These are phyloP conservation scores for Mycena rebaudengoi DNA, from an alignment of 768 basidiomycete genomes.

Conservation along the genomic window DNA sequence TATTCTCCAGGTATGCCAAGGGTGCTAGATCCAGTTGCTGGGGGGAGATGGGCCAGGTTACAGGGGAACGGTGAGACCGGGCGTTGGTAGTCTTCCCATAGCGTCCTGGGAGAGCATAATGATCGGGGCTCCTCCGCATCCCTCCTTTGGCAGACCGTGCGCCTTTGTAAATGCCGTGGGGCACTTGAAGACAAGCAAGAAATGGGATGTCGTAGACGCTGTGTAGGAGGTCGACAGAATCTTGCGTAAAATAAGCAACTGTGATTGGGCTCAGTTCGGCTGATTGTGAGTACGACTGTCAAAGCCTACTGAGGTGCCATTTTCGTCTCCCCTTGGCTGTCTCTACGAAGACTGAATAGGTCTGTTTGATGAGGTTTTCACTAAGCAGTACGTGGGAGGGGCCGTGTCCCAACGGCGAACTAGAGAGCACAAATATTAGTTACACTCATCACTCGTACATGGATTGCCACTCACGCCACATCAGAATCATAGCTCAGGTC, in stretches of 20 bases:
- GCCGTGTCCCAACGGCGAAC: conserved; percentile 31
- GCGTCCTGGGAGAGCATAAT: background rate
- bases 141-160: conserved; percentile 61
- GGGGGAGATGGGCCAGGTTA: no score
- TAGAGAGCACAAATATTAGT: no score
- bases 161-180: conserved; percentile 68
- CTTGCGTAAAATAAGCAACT: conserved; percentile 84
- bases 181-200: conserved; percentile 62
- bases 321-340: conserved; percentile 72
- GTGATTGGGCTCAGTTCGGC: conserved; percentile 18
- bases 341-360: conserved; percentile 82
- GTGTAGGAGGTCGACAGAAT: conserved; percentile 61
- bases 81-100: conserved; percentile 6
- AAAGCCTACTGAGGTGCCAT: conserved; percentile 82
- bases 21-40: conserved; percentile 57
- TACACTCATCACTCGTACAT: no score
- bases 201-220: conserved; percentile 68
- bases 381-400: conserved; percentile 41
- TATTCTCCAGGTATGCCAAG: conserved; percentile 66
- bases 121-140: conserved; percentile 28
- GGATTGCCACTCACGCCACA: conserved; percentile 49
- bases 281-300: conserved; percentile 9
- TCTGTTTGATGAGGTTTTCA: conserved; percentile 75
- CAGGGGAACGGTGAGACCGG: background rate
- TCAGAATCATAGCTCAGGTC: conserved; percentile 61